Percentiles rank a stretch among this genome's conserved stretches.
Evolutionary conservation across 345 rosid genomes (phyloP).

Genomic region (Moricandia moricandioides): DNA sequence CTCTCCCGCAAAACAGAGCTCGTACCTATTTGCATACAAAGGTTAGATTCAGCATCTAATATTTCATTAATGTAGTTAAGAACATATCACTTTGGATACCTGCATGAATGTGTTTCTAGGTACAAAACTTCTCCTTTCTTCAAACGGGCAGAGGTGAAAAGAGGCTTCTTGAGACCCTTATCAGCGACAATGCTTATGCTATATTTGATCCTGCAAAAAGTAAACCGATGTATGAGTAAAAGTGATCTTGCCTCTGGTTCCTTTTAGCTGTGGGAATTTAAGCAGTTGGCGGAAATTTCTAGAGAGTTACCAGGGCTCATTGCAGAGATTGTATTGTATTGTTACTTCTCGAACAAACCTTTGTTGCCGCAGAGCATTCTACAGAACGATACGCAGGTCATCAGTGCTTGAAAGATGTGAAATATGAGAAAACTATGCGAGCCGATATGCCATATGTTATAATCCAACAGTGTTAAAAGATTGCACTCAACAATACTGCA

Average conservation of each 20-base stretch:
- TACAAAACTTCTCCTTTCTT: constrained; percentile 97
- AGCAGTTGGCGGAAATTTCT: too few species aligned
- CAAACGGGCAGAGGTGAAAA: constrained; percentile 93
- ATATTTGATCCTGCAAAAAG: constrained; percentile 75
- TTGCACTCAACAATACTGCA: constrained; percentile 8
- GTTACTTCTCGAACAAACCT: constrained; percentile 97
- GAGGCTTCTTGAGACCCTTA: constrained; percentile 94
- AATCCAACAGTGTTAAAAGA: not conserved
- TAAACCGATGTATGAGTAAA: not conserved
- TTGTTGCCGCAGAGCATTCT: constrained; percentile 98
- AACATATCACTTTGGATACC: constrained; percentile 42
- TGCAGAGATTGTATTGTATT: constrained; percentile 97
- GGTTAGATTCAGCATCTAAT: not conserved
- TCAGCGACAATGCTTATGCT: constrained; percentile 95
- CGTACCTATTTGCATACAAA: constrained; percentile 57
- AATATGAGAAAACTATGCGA: constrained; percentile 4
- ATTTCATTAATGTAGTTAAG: not conserved
- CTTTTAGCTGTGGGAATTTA: too few species aligned
- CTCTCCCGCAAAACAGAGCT: constrained; percentile 90
- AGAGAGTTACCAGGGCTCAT: constrained; percentile 91
- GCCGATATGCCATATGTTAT: not conserved
- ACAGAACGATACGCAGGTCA: constrained; percentile 24
- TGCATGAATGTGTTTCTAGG: constrained; percentile 93
- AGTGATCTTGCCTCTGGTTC: not conserved
- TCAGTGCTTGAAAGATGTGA: not conserved